These are phyloP conservation scores for Neurospora sp. DNA, from an alignment of 2,329 filamentous ascomycete genomes.

Conservation along the genomic window DNA sequence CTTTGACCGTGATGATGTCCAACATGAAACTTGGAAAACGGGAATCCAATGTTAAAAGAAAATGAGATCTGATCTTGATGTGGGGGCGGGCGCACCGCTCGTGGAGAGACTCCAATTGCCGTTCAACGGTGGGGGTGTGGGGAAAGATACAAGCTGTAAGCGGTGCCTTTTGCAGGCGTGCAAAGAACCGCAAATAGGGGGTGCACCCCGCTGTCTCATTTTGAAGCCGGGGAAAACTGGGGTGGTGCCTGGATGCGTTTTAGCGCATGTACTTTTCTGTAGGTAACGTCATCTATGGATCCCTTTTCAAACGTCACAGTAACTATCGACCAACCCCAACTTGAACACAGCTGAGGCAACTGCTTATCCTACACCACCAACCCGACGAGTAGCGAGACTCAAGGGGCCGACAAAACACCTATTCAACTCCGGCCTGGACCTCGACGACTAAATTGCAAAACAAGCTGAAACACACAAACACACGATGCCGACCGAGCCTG, in stretches of 20 bases:
- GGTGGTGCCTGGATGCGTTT: not conserved
- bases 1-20: not conserved
- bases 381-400: not conserved
- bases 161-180: not conserved
- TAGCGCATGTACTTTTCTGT: not conserved
- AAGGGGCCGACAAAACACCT: not conserved
- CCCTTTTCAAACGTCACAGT: not conserved
- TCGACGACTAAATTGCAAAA: not conserved
- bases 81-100: not conserved
- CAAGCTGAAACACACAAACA: not conserved
- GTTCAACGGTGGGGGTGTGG: not conserved
- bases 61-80: not conserved
- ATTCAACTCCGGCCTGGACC: not conserved
- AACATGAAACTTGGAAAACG: not conserved
- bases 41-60: not conserved
- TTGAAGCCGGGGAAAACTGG: not conserved
- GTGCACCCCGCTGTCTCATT: not conserved
- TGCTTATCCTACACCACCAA: not conserved
- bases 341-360: not conserved
- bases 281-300: not conserved
- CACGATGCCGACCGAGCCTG: not conserved
- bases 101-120: not conserved
- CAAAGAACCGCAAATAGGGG: not conserved
- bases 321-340: not conserved
- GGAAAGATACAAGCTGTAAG: not conserved